phyloP scores from a whole-genome alignment of 2,329 filamentous ascomycete genomes.

The Fusarium albidum region DNA sequence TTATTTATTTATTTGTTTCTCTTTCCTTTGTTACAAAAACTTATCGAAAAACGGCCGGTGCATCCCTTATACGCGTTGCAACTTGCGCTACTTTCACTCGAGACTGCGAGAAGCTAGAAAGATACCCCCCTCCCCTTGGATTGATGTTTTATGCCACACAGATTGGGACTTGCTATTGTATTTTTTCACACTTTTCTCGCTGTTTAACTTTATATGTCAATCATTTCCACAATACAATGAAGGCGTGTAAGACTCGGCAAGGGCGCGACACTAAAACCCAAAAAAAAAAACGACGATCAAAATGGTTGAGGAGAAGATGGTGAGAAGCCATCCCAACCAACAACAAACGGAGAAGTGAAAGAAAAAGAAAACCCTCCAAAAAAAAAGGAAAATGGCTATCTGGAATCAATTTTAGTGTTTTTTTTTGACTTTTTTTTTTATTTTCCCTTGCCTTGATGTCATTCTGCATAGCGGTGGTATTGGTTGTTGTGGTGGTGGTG shows the following conservation, averaged over 20 bases:
- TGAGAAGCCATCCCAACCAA: slow-evolving; percentile 13
- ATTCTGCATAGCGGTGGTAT: slow-evolving; percentile 37
- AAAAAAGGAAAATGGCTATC: slow-evolving; percentile 21
- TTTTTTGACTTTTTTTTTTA: slow-evolving; percentile 22
- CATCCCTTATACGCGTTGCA: slow-evolving; percentile 32
- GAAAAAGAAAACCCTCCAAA: slow-evolving; percentile 5
- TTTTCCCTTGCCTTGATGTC: slow-evolving; percentile 20
- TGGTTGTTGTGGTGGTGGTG: slow-evolving; percentile 19
- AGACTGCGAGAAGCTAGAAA: slow-evolving; percentile 49
- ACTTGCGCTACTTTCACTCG: slow-evolving; percentile 39
- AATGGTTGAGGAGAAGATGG: background rate
- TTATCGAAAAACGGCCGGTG: slow-evolving; percentile 35
- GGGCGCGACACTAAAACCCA: slow-evolving; percentile 1
- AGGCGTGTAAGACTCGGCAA: slow-evolving; percentile 8
- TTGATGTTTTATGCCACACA: slow-evolving; percentile 42
- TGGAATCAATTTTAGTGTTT: slow-evolving; percentile 18
- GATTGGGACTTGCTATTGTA: slow-evolving; percentile 35
- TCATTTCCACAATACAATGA: slow-evolving; percentile 15
- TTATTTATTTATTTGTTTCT: slow-evolving; percentile 17
- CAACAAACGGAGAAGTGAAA: slow-evolving; percentile 7
- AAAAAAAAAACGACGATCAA: slow-evolving; percentile 12
- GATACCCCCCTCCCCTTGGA: slow-evolving; percentile 52
- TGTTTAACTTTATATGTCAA: slow-evolving; percentile 24
- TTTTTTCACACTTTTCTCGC: slow-evolving; percentile 16
- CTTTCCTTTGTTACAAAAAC: slow-evolving; percentile 42